Percentiles rank a stretch among this genome's conserved stretches.
Conservation (phyloP, 1,284 basidiomycete species). For the Boletus semigastroideus region DNA sequence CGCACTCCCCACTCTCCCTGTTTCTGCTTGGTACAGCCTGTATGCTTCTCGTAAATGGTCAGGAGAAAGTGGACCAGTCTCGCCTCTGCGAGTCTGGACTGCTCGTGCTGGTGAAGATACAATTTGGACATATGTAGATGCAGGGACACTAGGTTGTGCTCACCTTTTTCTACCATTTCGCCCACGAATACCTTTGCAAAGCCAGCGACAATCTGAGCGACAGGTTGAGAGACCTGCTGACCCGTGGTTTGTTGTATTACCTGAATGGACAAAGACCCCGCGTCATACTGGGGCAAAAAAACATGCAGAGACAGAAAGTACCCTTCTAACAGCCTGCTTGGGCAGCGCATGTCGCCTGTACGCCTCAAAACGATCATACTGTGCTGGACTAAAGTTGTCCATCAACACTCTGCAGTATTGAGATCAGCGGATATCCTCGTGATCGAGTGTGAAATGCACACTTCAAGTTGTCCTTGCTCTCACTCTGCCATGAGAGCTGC, state of each 20-base stretch:
- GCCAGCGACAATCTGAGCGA: constrained; percentile 86
- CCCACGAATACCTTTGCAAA: constrained; percentile 92
- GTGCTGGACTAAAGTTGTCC: constrained; percentile 80
- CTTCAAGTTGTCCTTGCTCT: constrained; percentile 84
- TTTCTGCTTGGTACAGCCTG: constrained; percentile 76
- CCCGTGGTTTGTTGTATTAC: constrained; percentile 82
- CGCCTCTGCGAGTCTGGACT: constrained; percentile 71
- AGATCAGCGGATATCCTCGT: constrained; percentile 3
- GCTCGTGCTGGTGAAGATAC: constrained; percentile 56
- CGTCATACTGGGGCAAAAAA: not conserved
- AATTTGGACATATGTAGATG: not conserved
- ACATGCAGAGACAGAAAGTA: constrained; percentile 27
- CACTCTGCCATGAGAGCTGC: constrained; percentile 75
- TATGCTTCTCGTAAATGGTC: constrained; percentile 89
- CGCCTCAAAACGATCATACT: constrained; percentile 87
- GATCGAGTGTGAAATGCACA: constrained; percentile 32
- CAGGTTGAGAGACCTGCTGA: constrained; percentile 82
- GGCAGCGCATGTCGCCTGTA: constrained; percentile 82
- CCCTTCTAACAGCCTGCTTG: constrained; percentile 81
- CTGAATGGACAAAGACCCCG: constrained; percentile 28
- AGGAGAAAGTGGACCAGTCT: constrained; percentile 78
- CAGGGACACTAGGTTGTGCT: constrained; percentile 3
- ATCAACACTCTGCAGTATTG: constrained; percentile 68
- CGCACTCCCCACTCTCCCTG: constrained; percentile 75
- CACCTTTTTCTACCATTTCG: constrained; percentile 87